phyloP scores from a whole-genome alignment of 1,284 basidiomycete genomes.

The Fomitopsis schrenkii region DNA sequence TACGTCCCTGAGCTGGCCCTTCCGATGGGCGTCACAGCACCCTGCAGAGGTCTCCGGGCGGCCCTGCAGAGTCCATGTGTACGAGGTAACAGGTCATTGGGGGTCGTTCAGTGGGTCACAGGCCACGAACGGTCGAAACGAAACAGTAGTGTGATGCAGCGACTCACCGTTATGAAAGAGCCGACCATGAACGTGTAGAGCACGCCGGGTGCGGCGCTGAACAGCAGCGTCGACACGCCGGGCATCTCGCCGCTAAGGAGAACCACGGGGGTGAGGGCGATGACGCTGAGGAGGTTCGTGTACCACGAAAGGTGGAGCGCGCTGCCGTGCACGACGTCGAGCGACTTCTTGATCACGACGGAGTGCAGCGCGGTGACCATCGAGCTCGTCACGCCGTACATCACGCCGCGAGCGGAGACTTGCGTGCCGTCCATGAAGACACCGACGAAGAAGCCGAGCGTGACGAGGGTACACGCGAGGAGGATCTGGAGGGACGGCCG shows the following conservation, averaged over 20 bases:
- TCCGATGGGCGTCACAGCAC: too few species aligned
- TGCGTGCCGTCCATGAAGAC: conserved; percentile 72
- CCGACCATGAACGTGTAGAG: conserved; percentile 64
- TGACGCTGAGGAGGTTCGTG: conserved; percentile 71
- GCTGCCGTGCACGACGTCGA: conserved; percentile 73
- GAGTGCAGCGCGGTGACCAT: conserved; percentile 79
- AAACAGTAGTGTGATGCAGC: conserved; percentile 4
- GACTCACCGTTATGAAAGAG: conserved; percentile 64
- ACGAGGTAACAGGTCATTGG: too few species aligned
- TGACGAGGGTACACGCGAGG: conserved; percentile 69
- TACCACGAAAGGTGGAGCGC: conserved; percentile 83
- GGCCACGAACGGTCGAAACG: too few species aligned
- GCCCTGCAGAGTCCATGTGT: too few species aligned
- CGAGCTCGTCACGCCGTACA: conserved; percentile 75
- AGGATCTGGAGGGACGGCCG: conserved; percentile 73
- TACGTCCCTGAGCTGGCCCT: too few species aligned
- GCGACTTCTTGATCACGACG: conserved; percentile 80
- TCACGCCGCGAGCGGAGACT: conserved; percentile 59
- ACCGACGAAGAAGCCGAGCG: conserved; percentile 80
- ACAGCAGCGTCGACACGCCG: conserved; percentile 55
- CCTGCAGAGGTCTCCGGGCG: too few species aligned
- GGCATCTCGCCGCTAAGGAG: conserved; percentile 69
- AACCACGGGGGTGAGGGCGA: conserved; percentile 63
- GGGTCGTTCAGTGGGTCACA: too few species aligned
- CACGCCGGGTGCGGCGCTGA: conserved; percentile 37